Conservation (phyloP, 1,284 basidiomycete genomes). For the Sparassis latifolia region DNA sequence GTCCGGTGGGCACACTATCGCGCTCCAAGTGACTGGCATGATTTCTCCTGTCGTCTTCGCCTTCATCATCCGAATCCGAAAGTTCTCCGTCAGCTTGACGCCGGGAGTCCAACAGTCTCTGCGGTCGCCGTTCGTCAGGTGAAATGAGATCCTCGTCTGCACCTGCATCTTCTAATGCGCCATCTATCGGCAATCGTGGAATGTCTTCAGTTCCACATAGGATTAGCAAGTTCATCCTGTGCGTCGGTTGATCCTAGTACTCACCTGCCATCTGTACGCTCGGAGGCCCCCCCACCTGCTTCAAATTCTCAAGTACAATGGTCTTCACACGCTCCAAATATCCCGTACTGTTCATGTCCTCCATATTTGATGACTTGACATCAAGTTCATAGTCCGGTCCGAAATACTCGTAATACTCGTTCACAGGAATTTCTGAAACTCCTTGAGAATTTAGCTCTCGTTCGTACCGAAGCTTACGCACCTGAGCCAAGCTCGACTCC, state of each 20-base stretch:
- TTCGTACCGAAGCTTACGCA: constrained; percentile 23
- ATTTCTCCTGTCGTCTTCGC: constrained; percentile 71
- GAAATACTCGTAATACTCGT: constrained; percentile 99
- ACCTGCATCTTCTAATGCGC: constrained; percentile 68
- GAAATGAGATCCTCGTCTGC: constrained; percentile 78
- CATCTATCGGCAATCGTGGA: constrained; percentile 76
- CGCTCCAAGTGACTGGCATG: constrained; percentile 50
- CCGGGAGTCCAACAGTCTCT: constrained; percentile 63
- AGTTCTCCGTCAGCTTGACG: constrained; percentile 76
- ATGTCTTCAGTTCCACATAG: constrained; percentile 44
- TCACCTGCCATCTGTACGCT: constrained; percentile 84
- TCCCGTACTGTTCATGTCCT: constrained; percentile 90
- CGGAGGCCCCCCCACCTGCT: constrained; percentile 81
- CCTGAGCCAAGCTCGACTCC: constrained; percentile 88
- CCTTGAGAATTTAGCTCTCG: neutral
- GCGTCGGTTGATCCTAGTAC: constrained; percentile 7
- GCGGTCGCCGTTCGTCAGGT: constrained; percentile 67
- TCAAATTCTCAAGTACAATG: constrained; percentile 87
- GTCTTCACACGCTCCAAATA: constrained; percentile 92
- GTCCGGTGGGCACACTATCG: constrained; percentile 37
- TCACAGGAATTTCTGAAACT: constrained; percentile 80
- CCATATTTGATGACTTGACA: constrained; percentile 92
- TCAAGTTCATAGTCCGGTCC: constrained; percentile 98
- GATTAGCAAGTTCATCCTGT: constrained; percentile 2
- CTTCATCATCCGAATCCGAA: constrained; percentile 84